Evolutionary conservation across 2,329 filamentous ascomycete genomes (phyloP).

Genomic region (Diatrype stigma): DNA sequence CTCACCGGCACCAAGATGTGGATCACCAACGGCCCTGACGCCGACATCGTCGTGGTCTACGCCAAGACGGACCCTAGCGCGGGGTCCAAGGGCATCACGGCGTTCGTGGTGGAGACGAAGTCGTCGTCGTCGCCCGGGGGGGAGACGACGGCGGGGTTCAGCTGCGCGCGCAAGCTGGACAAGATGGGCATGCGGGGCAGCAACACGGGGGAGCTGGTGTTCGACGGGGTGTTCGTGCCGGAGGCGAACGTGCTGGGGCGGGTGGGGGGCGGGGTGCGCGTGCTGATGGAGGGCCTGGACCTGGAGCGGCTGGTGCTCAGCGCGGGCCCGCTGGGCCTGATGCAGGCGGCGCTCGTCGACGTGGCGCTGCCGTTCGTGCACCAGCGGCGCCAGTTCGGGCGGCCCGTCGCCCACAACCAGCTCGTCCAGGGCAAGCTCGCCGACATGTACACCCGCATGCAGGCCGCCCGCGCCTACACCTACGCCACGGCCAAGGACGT

Average conservation of each 20-base stretch:
- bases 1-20: constrained; percentile 96
- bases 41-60: constrained; percentile 92
- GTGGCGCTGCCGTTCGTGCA: constrained; percentile 85
- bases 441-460: constrained; percentile 95
- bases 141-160: constrained; percentile 80
- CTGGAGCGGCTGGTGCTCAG: constrained; percentile 89
- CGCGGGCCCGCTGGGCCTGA: constrained; percentile 85
- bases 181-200: constrained; percentile 98
- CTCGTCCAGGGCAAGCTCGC: constrained; percentile 88
- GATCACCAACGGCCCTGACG: constrained; percentile 97
- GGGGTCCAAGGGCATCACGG: constrained; percentile 87
- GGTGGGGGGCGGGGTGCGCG: constrained; percentile 77
- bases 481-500: constrained; percentile 76
- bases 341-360: constrained; percentile 90
- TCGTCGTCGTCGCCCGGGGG: no score
- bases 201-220: constrained; percentile 91
- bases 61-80: constrained; percentile 83
- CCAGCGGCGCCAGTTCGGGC: constrained; percentile 81
- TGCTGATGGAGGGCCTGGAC: constrained; percentile 95
- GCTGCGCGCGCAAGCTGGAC: constrained; percentile 84
- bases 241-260: constrained; percentile 74
- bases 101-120: constrained; percentile 78
- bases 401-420: constrained; percentile 86
- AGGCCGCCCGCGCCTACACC: constrained; percentile 80
- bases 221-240: constrained; percentile 88